Percentiles rank a stretch among this genome's conserved stretches.
phyloP scores from a whole-genome alignment of 1,284 basidiomycete genomes.

The Pholiota adiposa region DNA sequence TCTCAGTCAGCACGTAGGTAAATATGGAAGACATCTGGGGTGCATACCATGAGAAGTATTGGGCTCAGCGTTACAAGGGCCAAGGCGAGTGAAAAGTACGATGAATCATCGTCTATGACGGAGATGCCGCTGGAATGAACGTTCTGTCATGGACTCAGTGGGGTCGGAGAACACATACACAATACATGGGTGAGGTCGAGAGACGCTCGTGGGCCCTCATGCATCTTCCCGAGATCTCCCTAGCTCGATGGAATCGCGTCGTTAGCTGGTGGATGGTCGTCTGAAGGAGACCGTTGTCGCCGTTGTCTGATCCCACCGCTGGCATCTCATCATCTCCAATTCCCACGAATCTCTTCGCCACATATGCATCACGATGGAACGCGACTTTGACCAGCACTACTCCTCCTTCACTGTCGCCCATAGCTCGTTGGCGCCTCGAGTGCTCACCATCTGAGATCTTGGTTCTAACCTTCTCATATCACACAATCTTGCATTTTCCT shows the following conservation, averaged over 20 bases:
- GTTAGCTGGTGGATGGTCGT: not conserved
- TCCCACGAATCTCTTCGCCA: no score
- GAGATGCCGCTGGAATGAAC: not conserved
- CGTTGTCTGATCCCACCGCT: not conserved
- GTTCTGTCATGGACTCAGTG: slow-evolving; percentile 8
- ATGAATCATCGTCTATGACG: slow-evolving; percentile 66
- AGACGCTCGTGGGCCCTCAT: slow-evolving; percentile 28
- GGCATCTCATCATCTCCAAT: no score
- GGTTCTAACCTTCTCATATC: no score
- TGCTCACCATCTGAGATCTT: no score
- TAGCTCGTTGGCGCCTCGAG: no score
- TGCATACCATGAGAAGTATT: slow-evolving; percentile 73
- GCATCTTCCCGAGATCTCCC: slow-evolving; percentile 6
- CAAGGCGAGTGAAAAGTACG: slow-evolving; percentile 60
- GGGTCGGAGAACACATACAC: slow-evolving; percentile 25
- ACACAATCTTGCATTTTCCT: no score
- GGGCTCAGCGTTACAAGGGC: slow-evolving; percentile 78
- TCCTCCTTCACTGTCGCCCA: no score
- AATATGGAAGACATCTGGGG: not conserved
- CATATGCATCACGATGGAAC: no score
- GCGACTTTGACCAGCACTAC: no score
- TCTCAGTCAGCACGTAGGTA: not conserved
- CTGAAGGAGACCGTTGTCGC: not conserved
- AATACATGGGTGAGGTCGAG: slow-evolving; percentile 37
- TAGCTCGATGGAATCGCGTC: not conserved